These are phyloP conservation scores for Fusarium sublunatum DNA, from an alignment of 2,329 filamentous ascomycete species.

Conservation along the genomic window DNA sequence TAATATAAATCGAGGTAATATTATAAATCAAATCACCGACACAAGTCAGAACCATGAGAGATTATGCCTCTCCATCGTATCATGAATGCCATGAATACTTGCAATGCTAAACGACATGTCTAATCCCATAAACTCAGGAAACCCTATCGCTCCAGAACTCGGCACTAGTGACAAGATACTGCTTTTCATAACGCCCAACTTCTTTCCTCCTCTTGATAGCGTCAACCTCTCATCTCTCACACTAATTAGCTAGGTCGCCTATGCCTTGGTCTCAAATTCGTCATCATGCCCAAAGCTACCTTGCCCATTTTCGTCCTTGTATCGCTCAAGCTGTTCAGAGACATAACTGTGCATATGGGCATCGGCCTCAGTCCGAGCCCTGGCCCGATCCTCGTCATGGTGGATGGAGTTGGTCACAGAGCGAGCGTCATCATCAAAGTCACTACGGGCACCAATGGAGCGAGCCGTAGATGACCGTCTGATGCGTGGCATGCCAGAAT, in stretches of 20 bases:
- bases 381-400: conserved; percentile 57
- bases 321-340: conserved; percentile 79
- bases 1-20: neutral
- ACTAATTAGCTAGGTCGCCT: conserved; percentile 14
- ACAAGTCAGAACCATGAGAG: neutral
- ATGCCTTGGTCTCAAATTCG: conserved; percentile 60
- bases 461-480: conserved; percentile 84
- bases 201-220: conserved; percentile 19
- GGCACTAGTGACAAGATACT: conserved; percentile 19
- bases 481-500: conserved; percentile 63
- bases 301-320: conserved; percentile 57
- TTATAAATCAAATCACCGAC: neutral
- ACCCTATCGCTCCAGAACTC: conserved; percentile 9
- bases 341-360: conserved; percentile 84
- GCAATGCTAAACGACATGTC: conserved; percentile 25
- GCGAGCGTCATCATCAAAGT: conserved; percentile 67
- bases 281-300: conserved; percentile 52
- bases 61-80: conserved; percentile 10
- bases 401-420: conserved; percentile 50
- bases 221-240: conserved; percentile 8
- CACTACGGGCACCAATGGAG: conserved; percentile 85
- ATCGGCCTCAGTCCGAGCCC: conserved; percentile 67
- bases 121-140: conserved; percentile 24
- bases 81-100: conserved; percentile 18
- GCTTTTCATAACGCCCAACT: conserved; percentile 36